Conservation (phyloP, 2,329 filamentous ascomycete species). For the Colletotrichum sp. region DNA sequence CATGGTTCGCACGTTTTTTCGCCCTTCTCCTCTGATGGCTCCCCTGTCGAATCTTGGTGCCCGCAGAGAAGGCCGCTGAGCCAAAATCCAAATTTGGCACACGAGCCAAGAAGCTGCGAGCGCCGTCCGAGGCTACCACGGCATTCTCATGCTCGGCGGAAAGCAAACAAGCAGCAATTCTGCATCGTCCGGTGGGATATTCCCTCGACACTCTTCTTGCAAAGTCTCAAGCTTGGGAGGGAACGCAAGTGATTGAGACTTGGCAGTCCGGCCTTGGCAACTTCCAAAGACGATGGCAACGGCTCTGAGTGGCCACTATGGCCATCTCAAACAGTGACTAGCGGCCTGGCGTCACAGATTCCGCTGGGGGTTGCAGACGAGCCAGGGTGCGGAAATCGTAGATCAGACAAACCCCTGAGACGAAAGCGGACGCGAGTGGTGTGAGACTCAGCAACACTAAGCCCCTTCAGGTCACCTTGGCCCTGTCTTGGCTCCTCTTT, state of each 20-base stretch:
- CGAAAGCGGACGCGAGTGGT: constrained; percentile 4
- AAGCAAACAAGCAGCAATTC: not conserved
- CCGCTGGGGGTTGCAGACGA: not conserved
- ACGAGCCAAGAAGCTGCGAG: not conserved
- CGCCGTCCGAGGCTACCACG: not conserved
- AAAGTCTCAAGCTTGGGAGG: not conserved
- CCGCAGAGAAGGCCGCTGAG: not conserved
- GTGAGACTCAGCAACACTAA: not conserved
- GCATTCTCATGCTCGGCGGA: not conserved
- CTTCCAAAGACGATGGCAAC: not conserved
- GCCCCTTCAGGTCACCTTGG: not conserved
- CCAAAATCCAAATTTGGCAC: constrained; percentile 4
- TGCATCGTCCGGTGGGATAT: not conserved
- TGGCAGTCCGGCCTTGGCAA: constrained; percentile 8
- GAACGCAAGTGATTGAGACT: not conserved
- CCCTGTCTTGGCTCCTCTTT: not conserved
- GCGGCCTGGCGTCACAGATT: constrained; percentile 9
- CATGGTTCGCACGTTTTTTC: constrained; percentile 14
- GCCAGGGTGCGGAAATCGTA: constrained; percentile 1
- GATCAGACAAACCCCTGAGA: constrained; percentile 22
- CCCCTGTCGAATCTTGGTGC: not conserved
- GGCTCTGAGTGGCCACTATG: not conserved
- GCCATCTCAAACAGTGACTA: constrained; percentile 14
- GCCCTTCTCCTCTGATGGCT: not conserved
- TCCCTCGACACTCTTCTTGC: not conserved